These are phyloP conservation scores for Collybia sp. DNA, from an alignment of 768 basidiomycete species.

Conservation along the genomic window DNA sequence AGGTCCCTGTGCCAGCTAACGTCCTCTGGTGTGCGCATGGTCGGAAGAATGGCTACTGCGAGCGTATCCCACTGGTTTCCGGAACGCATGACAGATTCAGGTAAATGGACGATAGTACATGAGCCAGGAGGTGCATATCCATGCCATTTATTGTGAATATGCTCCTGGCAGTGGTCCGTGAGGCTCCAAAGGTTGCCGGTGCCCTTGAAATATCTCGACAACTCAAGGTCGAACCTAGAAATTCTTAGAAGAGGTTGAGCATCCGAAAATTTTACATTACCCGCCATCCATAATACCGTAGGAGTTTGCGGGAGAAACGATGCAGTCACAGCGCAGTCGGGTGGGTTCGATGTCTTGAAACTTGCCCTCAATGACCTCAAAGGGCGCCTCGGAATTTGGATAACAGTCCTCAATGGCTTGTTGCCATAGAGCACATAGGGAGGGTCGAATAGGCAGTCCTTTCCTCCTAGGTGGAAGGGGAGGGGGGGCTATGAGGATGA, in stretches of 20 bases:
- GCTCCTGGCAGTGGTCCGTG: conserved; percentile 8
- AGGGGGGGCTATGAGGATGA: too few species aligned
- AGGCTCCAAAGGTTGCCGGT: too few species aligned
- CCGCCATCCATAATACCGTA: too few species aligned
- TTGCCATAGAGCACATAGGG: background rate
- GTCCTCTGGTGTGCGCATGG: conserved; percentile 21
- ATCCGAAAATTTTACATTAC: too few species aligned
- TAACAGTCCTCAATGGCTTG: background rate
- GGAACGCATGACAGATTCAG: conserved; percentile 6
- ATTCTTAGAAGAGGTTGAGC: too few species aligned
- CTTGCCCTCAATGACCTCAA: conserved; percentile 1
- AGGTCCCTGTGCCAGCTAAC: conserved; percentile 20
- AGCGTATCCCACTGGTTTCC: conserved; percentile 13
- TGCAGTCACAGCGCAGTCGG: background rate
- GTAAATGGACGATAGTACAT: conserved; percentile 18
- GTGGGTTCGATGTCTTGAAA: conserved; percentile 1
- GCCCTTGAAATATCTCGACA: too few species aligned
- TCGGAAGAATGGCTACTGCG: conserved; percentile 19
- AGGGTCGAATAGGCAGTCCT: too few species aligned
- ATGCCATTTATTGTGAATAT: conserved; percentile 16
- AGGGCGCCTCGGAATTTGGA: background rate
- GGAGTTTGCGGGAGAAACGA: background rate
- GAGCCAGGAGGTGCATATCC: conserved; percentile 22
- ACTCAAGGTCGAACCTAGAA: too few species aligned
- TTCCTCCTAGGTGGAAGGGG: too few species aligned